Evolutionary conservation across 1,139 yeast species (phyloP).

Genomic region (Scheffersomyces illinoinensis): DNA sequence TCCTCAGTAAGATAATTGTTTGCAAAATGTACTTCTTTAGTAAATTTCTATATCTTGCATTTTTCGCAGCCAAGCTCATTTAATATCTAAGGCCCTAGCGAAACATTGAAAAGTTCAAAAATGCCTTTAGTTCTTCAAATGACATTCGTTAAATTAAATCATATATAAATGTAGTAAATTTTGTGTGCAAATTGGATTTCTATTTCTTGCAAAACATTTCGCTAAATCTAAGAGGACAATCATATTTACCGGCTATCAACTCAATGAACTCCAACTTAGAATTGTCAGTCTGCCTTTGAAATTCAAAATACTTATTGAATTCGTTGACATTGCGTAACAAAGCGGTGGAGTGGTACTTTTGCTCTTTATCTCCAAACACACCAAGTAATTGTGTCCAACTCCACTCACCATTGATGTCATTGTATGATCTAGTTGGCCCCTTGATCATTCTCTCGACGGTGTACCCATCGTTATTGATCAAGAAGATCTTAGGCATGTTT

Average conservation of each 20-base stretch:
- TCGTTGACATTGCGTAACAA: constrained; percentile 31
- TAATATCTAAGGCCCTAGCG: too few species aligned
- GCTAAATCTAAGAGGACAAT: constrained; percentile 44
- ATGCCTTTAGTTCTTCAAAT: too few species aligned
- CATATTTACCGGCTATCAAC: constrained; percentile 55
- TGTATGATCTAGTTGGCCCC: constrained; percentile 75
- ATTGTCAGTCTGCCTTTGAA: constrained; percentile 12
- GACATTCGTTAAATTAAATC: too few species aligned
- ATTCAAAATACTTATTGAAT: constrained; percentile 21
- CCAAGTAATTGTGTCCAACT: constrained; percentile 68
- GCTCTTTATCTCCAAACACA: constrained; percentile 62
- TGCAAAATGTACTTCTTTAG: not conserved
- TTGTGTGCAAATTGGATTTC: not conserved
- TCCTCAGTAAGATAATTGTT: too few species aligned
- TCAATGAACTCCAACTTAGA: constrained; percentile 56
- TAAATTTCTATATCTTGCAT: too few species aligned
- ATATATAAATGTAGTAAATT: not conserved
- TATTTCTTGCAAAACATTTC: constrained; percentile 3
- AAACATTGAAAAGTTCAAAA: too few species aligned
- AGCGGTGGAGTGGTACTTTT: constrained; percentile 35
- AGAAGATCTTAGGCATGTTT: constrained; percentile 58
- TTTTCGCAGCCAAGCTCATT: not conserved
- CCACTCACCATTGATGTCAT: constrained; percentile 80
- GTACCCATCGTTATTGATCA: constrained; percentile 83
- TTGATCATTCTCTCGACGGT: constrained; percentile 82